Evolutionary conservation across 306 rosid genomes (phyloP).

Genomic region (Clitoria ternatea): DNA sequence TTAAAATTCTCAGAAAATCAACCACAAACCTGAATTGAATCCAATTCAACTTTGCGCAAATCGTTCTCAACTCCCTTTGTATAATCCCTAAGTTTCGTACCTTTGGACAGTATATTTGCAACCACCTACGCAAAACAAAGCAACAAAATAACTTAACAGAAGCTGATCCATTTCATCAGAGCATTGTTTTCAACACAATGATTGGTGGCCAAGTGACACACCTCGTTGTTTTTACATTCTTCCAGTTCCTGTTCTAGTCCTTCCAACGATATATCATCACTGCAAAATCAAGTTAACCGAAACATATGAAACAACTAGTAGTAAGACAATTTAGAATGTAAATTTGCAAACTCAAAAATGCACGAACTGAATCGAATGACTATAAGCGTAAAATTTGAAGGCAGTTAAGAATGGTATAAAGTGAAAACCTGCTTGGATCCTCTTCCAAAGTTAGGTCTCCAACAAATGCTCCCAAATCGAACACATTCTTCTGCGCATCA

Average conservation of each 20-base stretch:
- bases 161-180: background rate
- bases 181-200: background rate
- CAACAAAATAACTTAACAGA: background rate
- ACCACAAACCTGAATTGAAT: slow-evolving; percentile 83
- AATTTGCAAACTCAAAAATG: background rate
- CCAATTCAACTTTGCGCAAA: slow-evolving; percentile 92
- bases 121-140: slow-evolving; percentile 59
- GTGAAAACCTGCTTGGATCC: slow-evolving; percentile 56
- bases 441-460: slow-evolving; percentile 80
- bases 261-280: slow-evolving; percentile 82
- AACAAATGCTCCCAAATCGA: slow-evolving; percentile 81
- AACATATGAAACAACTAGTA: background rate
- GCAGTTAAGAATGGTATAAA: background rate
- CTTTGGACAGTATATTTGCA: slow-evolving; percentile 80
- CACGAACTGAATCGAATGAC: background rate
- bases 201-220: slow-evolving; percentile 33
- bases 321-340: background rate
- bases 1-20: slow-evolving; percentile 4
- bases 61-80: slow-evolving; percentile 93
- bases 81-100: slow-evolving; percentile 80
- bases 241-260: slow-evolving; percentile 91
- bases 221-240: slow-evolving; percentile 80
- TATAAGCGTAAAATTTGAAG: background rate
- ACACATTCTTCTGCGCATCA: slow-evolving; percentile 40
- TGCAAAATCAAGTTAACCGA: slow-evolving; percentile 28